These are phyloP conservation scores for Sequoia sempervirens DNA, from an alignment of 75 land plant genomes.

Conservation along the genomic window DNA sequence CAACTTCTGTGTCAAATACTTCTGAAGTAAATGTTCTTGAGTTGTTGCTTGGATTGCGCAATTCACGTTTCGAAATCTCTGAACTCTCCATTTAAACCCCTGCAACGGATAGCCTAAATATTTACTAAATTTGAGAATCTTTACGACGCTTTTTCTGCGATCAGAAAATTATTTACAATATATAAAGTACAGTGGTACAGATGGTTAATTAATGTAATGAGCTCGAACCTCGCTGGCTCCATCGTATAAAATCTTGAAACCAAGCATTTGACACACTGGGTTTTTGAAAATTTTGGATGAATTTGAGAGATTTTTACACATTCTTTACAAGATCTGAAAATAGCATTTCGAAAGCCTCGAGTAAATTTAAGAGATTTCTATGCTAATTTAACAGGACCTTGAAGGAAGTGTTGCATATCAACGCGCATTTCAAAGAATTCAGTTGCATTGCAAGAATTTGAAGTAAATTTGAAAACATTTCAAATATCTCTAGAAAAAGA, in stretches of 20 bases:
- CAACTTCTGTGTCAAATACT: slow-evolving; percentile 57
- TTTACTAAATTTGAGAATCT: not conserved
- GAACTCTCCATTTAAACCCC: not conserved
- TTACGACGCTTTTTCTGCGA: not conserved
- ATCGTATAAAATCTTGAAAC: not conserved
- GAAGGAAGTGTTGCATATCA: not conserved
- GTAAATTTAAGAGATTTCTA: not conserved
- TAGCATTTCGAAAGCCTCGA: not conserved
- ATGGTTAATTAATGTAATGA: not conserved
- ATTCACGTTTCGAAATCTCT: not conserved
- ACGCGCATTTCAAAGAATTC: not conserved
- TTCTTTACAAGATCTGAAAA: not conserved
- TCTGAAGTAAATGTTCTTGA: not conserved
- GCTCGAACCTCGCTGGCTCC: not conserved
- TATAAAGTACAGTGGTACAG: not conserved
- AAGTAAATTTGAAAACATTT: not conserved
- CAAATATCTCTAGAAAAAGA: not conserved
- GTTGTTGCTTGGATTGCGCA: not conserved
- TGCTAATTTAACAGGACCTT: not conserved
- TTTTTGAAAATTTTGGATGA: not conserved
- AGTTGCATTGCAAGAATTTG: not conserved
- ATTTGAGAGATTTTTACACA: not conserved
- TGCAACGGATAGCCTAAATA: not conserved
- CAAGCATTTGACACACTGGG: not conserved
- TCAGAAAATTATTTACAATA: not conserved